A percentile compares a stretch with the other conserved stretches of the same genome.
Evolutionary conservation across 805 yeast species (phyloP).

Genomic region (Wickerhamiella dianesei): DNA sequence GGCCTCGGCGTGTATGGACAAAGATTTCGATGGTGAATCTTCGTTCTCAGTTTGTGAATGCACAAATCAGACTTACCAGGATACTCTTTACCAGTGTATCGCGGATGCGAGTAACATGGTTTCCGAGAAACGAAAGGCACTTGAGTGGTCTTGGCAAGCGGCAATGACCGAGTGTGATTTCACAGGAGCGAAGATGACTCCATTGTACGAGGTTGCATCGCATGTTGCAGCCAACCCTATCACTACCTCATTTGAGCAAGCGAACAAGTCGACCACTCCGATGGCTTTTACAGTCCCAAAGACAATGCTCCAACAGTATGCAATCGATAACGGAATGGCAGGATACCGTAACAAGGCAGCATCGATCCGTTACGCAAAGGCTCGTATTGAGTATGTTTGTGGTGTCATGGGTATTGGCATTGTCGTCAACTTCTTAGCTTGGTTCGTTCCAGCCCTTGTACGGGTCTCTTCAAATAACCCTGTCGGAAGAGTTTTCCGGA

Average conservation of each 20-base stretch:
- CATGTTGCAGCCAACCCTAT: not conserved
- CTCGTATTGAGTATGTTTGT: conserved; percentile 5
- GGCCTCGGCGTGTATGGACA: not conserved
- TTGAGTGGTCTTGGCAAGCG: not conserved
- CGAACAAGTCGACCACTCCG: not conserved
- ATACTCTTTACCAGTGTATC: not conserved
- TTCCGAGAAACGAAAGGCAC: not conserved
- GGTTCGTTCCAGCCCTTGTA: conserved; percentile 6
- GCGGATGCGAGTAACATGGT: not conserved
- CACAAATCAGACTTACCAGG: not conserved
- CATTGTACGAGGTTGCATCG: not conserved
- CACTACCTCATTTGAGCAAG: not conserved
- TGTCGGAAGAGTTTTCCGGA: conserved; percentile 3
- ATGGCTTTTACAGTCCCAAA: not conserved
- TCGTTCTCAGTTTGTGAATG: not conserved
- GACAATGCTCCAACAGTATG: not conserved
- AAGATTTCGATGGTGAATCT: not conserved
- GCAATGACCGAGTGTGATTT: not conserved
- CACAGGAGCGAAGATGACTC: not conserved
- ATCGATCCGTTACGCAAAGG: conserved; percentile 4
- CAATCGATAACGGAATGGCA: not conserved
- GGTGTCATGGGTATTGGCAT: conserved; percentile 8
- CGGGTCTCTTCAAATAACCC: conserved; percentile 3
- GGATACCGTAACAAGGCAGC: not conserved
- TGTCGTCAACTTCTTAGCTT: conserved; percentile 7